phyloP scores from a whole-genome alignment of 2,329 filamentous ascomycete genomes.

The Epichloe uncinata region DNA sequence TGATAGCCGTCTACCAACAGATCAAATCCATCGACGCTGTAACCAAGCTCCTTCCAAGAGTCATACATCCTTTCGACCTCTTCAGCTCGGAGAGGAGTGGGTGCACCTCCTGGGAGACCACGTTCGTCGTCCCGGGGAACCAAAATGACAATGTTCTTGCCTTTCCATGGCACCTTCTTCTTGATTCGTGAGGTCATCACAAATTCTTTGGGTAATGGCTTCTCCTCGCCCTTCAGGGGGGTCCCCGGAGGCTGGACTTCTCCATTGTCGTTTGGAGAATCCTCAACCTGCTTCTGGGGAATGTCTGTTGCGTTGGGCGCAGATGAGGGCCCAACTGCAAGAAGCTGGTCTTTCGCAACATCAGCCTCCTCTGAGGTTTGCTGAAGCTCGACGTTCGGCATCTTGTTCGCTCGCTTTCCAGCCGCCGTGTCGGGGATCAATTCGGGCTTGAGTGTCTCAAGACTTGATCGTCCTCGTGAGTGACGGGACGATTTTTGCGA shows the following conservation, averaged over 20 bases:
- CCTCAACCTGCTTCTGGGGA: neutral
- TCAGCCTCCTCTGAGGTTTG: conserved; percentile 1
- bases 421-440: conserved; percentile 7
- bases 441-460: conserved; percentile 38
- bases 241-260: conserved; percentile 19
- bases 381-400: conserved; percentile 17
- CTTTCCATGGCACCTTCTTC: conserved; percentile 63
- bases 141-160: conserved; percentile 59
- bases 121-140: conserved; percentile 55
- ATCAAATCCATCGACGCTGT: conserved; percentile 56
- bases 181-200: conserved; percentile 42
- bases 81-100: conserved; percentile 38
- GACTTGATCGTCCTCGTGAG: conserved; percentile 37
- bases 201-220: conserved; percentile 24
- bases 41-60: conserved; percentile 57
- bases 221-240: conserved; percentile 21
- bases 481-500: conserved; percentile 19
- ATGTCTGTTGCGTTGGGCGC: neutral
- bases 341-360: conserved; percentile 8
- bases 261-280: conserved; percentile 12
- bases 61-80: conserved; percentile 49
- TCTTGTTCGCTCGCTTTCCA: conserved; percentile 12
- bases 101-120: conserved; percentile 40
- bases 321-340: conserved; percentile 1
- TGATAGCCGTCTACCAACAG: conserved; percentile 34